A percentile compares a stretch with the other conserved stretches of the same genome.
Evolutionary conservation across 2,329 filamentous ascomycete genomes (phyloP).

Genomic region (Penicillium sp.): DNA sequence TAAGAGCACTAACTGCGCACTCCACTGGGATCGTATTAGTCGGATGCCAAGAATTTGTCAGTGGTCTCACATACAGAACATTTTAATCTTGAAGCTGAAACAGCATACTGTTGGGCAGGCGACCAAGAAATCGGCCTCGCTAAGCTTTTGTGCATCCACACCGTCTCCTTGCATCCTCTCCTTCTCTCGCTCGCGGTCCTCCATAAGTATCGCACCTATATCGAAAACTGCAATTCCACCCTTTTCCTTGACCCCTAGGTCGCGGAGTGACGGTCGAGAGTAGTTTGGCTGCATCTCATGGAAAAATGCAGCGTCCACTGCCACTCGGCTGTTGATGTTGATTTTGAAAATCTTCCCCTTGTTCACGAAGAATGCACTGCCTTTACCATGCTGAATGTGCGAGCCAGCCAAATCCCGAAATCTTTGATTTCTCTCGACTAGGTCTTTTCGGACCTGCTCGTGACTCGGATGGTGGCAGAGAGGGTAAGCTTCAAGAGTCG

Average conservation of each 20-base stretch:
- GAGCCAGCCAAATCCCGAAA: slow-evolving; percentile 24
- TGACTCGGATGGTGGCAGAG: slow-evolving; percentile 23
- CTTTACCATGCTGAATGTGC: slow-evolving; percentile 26
- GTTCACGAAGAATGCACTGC: slow-evolving; percentile 18
- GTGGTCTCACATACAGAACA: neutral
- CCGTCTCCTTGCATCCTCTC: neutral
- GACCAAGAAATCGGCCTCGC: neutral
- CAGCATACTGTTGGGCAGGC: neutral
- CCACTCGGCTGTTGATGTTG: neutral
- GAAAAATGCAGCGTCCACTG: neutral
- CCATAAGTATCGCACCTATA: neutral
- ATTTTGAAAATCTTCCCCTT: neutral
- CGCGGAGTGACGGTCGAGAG: neutral
- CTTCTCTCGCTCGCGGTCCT: neutral
- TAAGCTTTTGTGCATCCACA: neutral
- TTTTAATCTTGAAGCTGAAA: neutral
- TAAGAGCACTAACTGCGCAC: neutral
- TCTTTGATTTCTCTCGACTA: slow-evolving; percentile 22
- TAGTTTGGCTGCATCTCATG: neutral
- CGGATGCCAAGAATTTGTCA: neutral
- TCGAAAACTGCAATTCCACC: neutral
- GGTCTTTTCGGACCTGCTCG: slow-evolving; percentile 16
- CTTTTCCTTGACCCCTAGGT: neutral
- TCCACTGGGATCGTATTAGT: neutral
- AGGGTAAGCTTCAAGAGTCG: slow-evolving; percentile 26